Evolutionary conservation across 129 eudicot genomes (phyloP), one percentile per base, ranked within the genome.

Genomic region (Smallanthus sonchifolius): DNA sequence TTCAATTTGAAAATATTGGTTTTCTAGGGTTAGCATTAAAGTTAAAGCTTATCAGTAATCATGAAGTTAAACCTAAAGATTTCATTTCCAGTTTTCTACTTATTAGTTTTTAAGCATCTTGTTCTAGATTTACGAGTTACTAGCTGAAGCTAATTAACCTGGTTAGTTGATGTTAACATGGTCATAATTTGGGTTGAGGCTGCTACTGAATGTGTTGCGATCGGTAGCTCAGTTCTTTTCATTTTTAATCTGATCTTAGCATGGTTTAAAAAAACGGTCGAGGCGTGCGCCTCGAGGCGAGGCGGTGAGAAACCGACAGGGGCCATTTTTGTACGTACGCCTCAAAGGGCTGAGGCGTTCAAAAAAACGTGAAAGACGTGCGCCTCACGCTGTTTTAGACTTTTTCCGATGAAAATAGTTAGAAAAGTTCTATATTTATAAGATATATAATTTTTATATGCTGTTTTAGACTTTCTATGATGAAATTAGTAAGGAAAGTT

Each of bases 111-210:
- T 66, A 76, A 56, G 68, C 35, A 45, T 66, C 56, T 54, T 65
- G 24, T 36, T 52, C 32, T 51, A 30, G 64, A 56, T 54, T 76
- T 55, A 30, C 35, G 0, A 59, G 60, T 40, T 49, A 76, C 56
- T 10, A 30, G 74, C 45, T 42, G 30, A 59, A 59, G 30, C 65
- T 59, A 30, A 11, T 11, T 34, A 30, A 56, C 36, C 32, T 9
- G 63, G 51, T 39, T 67, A 59, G 35, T 28, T 75, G 63, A 65
- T 49, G 49, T 49, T 65, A 75, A 40, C 37, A 24, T 59, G 51
- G 24, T 68, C 61, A 19, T 72, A 28, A 11, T 59, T 59, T 59
- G 8, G 5, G 9, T 59, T 11, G 6, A 30, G 30, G 40, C 15
- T 59, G 55, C 36, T 72, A 11, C 52, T 0, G 10, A 16, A 43